Evolutionary conservation across 1,284 basidiomycete genomes (phyloP).

Genomic region (Entoloma clypeatum): DNA sequence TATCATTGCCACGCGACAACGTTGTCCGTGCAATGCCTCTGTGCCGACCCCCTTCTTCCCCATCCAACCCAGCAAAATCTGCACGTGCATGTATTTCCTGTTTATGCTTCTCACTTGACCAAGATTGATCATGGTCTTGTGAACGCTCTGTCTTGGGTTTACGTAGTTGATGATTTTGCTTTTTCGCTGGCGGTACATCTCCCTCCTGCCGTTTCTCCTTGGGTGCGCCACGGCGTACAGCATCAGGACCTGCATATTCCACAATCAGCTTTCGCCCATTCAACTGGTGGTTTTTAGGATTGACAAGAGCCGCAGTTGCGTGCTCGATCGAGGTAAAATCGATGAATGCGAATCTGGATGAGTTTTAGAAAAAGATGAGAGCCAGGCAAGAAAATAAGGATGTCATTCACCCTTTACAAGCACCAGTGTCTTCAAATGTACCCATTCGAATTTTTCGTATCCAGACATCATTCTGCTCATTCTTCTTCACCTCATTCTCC

Average conservation of each 20-base stretch:
- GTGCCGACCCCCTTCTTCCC: conserved; percentile 6
- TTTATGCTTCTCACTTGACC: conserved; percentile 5
- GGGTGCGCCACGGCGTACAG: conserved; percentile 67
- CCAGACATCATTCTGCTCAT: conserved; percentile 48
- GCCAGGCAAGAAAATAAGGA: background rate
- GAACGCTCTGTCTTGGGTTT: conserved; percentile 13
- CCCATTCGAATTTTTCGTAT: conserved; percentile 90
- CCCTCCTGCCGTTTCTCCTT: conserved; percentile 30
- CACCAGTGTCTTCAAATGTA: conserved; percentile 91
- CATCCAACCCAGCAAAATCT: conserved; percentile 4
- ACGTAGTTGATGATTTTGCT: conserved; percentile 15
- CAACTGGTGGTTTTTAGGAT: conserved; percentile 80
- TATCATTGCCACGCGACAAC: conserved; percentile 14
- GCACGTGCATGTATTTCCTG: background rate
- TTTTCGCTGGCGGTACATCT: conserved; percentile 15
- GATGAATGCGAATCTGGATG: conserved; percentile 84
- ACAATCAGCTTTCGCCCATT: conserved; percentile 83
- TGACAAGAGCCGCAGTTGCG: conserved; percentile 81
- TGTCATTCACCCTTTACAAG: conserved; percentile 85
- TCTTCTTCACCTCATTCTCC: conserved; percentile 28
- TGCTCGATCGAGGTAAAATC: conserved; percentile 82
- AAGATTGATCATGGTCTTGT: conserved; percentile 7
- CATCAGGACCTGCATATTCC: conserved; percentile 86
- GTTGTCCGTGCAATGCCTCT: conserved; percentile 10
- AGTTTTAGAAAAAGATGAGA: conserved; percentile 1